Percentiles rank a stretch among this genome's conserved stretches.
phyloP scores from a whole-genome alignment of 2,329 filamentous ascomycete species.

The Paecilomyces fulvus region DNA sequence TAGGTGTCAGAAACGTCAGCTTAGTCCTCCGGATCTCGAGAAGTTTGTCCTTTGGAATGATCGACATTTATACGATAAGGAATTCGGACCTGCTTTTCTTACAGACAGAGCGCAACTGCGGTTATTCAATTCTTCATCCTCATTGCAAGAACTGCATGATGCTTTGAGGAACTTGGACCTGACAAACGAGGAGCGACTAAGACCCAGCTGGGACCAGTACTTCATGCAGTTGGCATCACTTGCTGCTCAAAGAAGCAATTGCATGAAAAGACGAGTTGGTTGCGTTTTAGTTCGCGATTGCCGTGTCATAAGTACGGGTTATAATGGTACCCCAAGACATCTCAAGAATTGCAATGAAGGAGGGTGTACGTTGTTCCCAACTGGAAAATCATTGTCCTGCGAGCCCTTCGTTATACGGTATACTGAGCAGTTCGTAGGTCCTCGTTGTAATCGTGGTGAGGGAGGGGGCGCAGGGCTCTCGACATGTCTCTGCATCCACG shows the following conservation, averaged over 20 bases:
- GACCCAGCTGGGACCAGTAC: slow-evolving; percentile 92
- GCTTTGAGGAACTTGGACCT: slow-evolving; percentile 69
- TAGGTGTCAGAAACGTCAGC: slow-evolving; percentile 41
- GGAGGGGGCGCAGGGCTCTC: slow-evolving; percentile 64
- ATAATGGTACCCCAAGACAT: slow-evolving; percentile 92
- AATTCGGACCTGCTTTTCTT: slow-evolving; percentile 62
- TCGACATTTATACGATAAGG: slow-evolving; percentile 59
- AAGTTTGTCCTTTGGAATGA: slow-evolving; percentile 60
- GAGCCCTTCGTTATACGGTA: background rate
- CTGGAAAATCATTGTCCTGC: background rate
- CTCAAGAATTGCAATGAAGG: slow-evolving; percentile 87
- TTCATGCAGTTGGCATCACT: slow-evolving; percentile 96
- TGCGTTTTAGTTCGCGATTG: slow-evolving; percentile 82
- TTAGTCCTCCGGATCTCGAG: slow-evolving; percentile 46
- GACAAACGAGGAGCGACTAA: slow-evolving; percentile 66
- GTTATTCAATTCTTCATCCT: slow-evolving; percentile 74
- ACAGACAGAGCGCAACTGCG: slow-evolving; percentile 75
- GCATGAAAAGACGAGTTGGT: slow-evolving; percentile 95
- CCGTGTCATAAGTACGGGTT: slow-evolving; percentile 87
- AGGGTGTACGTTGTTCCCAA: slow-evolving; percentile 51
- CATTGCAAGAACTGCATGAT: slow-evolving; percentile 61
- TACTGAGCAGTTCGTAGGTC: slow-evolving; percentile 28
- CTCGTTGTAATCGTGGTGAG: slow-evolving; percentile 70
- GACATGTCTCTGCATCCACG: slow-evolving; percentile 93
- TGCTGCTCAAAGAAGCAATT: slow-evolving; percentile 84